phyloP scores from a whole-genome alignment of 768 basidiomycete species.

The Ramaria sp. region DNA sequence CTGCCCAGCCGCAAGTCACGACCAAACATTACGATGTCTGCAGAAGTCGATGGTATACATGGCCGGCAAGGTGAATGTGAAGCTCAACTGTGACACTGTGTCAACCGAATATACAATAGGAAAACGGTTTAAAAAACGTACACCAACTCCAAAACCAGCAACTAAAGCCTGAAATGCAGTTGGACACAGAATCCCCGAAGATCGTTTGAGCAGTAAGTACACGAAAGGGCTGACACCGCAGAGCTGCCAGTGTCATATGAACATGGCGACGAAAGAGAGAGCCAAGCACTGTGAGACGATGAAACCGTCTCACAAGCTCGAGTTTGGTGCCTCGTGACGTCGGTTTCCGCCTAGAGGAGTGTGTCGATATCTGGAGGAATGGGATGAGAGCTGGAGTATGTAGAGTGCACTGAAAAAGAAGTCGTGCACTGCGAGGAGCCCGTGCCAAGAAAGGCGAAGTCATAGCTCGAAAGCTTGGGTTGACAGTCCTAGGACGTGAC shows the following conservation, averaged over 20 bases:
- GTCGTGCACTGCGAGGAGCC: slow-evolving; percentile 72
- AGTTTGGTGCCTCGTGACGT: slow-evolving; percentile 31
- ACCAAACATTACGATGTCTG: slow-evolving; percentile 49
- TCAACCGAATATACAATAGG: background rate
- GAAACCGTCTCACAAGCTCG: slow-evolving; percentile 62
- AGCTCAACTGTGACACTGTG: slow-evolving; percentile 24
- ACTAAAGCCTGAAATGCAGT: no score
- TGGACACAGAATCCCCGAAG: no score
- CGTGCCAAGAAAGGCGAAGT: slow-evolving; percentile 52
- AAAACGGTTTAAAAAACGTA: no score
- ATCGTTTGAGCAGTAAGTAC: no score
- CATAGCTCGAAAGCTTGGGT: slow-evolving; percentile 56
- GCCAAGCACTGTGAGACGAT: slow-evolving; percentile 60
- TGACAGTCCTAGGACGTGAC: slow-evolving; percentile 72
- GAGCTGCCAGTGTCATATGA: no score
- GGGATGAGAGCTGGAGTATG: background rate
- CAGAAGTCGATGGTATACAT: slow-evolving; percentile 51
- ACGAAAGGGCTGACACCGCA: no score
- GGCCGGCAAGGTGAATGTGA: slow-evolving; percentile 32
- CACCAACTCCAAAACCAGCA: no score
- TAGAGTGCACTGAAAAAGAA: slow-evolving; percentile 40
- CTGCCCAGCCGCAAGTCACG: no score
- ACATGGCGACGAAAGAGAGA: slow-evolving; percentile 61
- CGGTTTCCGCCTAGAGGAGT: slow-evolving; percentile 54
- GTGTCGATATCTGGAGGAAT: slow-evolving; percentile 45